Base-by-base conservation (phyloP, 1,284 basidiomycete genomes). In the Ganoderma lingzhi region DNA sequence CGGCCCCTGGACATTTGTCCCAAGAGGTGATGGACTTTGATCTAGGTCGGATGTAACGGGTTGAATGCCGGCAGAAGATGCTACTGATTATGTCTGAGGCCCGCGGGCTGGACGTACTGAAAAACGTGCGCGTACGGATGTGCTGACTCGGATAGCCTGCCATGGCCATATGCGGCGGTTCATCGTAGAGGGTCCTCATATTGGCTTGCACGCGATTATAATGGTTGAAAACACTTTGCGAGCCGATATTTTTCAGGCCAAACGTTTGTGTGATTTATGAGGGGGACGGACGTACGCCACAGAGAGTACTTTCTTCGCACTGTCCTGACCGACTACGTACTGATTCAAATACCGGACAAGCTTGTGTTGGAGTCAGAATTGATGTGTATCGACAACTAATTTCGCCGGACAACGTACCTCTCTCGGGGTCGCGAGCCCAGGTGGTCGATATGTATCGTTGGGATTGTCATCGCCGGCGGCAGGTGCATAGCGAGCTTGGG, bases 291-390 rank as follows among this genome's bases (percentile, higher is more conserved):
- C 73, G 73, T 71, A 82, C 80, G 80, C 81, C 35, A 82, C 97
- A 41, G 95, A 95, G 23, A 98, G 86, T 12, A 95, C 92, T 78
- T 96, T 96, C 87, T 98, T 98, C 3, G 97, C 96, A 71, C 86
- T 87, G 72, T 95, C 93, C 79, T 98, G 97, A 2, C 97, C 96
- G 15, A 98, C 88, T n/a, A 98, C 91, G 78, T 93, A 97, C 76
- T 94, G 89, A 74, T 96, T 92, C 39, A 98, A 87, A 80, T 96
- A 96, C 77, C 92, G 87, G n/a, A 92, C 92, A 48, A 98, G 88
- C 92, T 96, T 65, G 48, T 6, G 45, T 37, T 32, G 62, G 30
- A 45, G 63, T 65, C 56, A 72, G 48, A 9, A 23, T 12, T 37
- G 3, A 10, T 8, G 45, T 12, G n/a, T 12, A n/a, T 28, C 10